Base-by-base conservation (phyloP, 768 basidiomycete species). In the Termitomyces sp. region DNA sequence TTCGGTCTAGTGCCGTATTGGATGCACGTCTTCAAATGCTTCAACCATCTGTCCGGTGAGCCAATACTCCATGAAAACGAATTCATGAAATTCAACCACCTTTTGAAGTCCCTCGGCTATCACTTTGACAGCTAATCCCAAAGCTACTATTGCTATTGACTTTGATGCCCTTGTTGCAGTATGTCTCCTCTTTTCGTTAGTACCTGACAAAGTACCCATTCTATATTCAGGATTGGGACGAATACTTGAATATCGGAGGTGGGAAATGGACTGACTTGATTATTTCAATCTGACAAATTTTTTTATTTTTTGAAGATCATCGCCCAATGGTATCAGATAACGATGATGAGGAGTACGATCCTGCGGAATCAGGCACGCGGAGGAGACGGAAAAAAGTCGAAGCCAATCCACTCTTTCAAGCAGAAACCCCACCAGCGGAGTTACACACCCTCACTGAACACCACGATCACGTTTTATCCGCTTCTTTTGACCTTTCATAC, bases 391-490 rank as follows among this genome's bases (percentile, higher is more conserved):
- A 64, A 60, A 53, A 73, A 43, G 15, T 36, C 10, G 48, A 70
- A 63, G 45, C 40, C 63, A 48, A 68, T 68, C 59, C 74, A 67
- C 38, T 38, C n/a, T 42, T 45, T 53, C 71, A 68, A 37, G 65
- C 72, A 10, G 87, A 88, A 67, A 62, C 73, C 37, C 70, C 76
- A 11, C 79, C 87, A 51, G 80, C 79, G 49, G 82, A 84, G 34
- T 67, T 74, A 59, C 83, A 89, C 69, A 91, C 86, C 40, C 80
- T 93, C n/a, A 75, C 84, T 11, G 91, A 93, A 67, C 81, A 86
- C 62, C 83, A 88, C 63, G 84, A 88, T 42, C 82, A 87, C 65
- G 69, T 92, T 25, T 74, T 92, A 15, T 82, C 85, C 5, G 80
- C 79, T 32, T 89, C 89, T 0, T 85, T 89, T 65, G 87, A 89